Evolutionary conservation across 2,329 filamentous ascomycete genomes (phyloP), one percentile per base, ranked within the genome.

Genomic region (Diplocarpon rosae): DNA sequence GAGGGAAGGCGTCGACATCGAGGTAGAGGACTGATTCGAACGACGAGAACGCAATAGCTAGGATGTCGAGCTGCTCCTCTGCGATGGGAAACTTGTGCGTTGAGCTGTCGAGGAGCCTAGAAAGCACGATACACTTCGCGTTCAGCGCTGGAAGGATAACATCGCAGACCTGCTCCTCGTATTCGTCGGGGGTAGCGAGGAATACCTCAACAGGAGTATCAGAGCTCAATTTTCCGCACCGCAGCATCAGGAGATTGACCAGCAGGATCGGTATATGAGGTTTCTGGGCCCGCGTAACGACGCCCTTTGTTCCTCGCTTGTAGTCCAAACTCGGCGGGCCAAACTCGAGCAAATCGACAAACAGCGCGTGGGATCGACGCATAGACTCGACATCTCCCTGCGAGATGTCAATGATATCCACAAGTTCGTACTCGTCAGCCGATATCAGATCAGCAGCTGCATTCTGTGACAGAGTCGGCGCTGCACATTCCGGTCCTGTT

Each of bases 21-120:
- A 72, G 56, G 52, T 70, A 72, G 5, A 73, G 59, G 9, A 72
- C 62, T 20, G 69, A 61, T 47, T 69, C 65, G 43, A 72, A 73
- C 0, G 67, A 67, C 7, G 67, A 70, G 52, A 72, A 69, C 5
- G 72, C 58, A 54, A 72, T 66, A 1, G 69, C 65, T 29, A 72
- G 65, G 1, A 63, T 59, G 51, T 73, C 73, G 53, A 68, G 64
- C 49, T 72, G 69, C 53, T 68, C 72, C 31, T 65, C 62, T 13
- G 59, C 54, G 39, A 71, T 63, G 11, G 62, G 52, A 8, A 62
- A 53, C 4, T 58, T 54, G 8, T 30, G 8, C 13, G 8, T 8
- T 0, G 60, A 54, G 1, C 54, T 54, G 12, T 59, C 51, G 4
- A 71, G 53, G 9, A 69, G 64, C 10, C 64, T 60, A 2, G 65